Conservation (phyloP, 192 early-diverging fungal species). For the Entomortierella lignicola region DNA sequence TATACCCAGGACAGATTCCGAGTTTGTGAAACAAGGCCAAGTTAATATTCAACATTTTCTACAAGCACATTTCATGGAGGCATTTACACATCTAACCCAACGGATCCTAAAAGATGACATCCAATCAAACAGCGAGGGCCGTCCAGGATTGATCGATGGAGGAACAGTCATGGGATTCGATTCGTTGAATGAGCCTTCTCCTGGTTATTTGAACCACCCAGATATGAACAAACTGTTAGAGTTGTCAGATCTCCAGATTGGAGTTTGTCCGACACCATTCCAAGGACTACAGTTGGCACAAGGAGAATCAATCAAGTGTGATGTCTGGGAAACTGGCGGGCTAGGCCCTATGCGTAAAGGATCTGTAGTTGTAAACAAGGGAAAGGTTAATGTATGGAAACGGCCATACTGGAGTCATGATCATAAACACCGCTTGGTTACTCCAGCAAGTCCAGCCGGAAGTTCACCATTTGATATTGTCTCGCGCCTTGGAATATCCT, state of each 20-base stretch:
- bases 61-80: conserved; percentile 61
- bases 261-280: conserved; percentile 61
- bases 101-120: conserved; percentile 48
- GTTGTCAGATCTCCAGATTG: conserved; percentile 59
- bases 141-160: conserved; percentile 3
- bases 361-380: conserved; percentile 54
- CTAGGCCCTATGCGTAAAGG: conserved; percentile 58
- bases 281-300: conserved; percentile 60
- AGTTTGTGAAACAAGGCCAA: conserved; percentile 37
- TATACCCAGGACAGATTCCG: conserved; percentile 23
- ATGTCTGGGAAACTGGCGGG: conserved; percentile 58
- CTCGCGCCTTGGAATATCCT: conserved; percentile 25
- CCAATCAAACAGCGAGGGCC: neutral
- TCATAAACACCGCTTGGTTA: neutral
- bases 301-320: conserved; percentile 56
- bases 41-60: conserved; percentile 64
- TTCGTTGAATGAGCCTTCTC: conserved; percentile 66
- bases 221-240: conserved; percentile 57
- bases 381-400: conserved; percentile 37
- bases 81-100: conserved; percentile 52
- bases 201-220: conserved; percentile 57
- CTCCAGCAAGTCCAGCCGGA: conserved; percentile 10
- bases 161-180: conserved; percentile 64
- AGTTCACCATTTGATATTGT: conserved; percentile 21
- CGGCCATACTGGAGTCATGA: conserved; percentile 28